Evolutionary conservation across 768 basidiomycete species (phyloP).

Genomic region (Austroboletus eburneus): DNA sequence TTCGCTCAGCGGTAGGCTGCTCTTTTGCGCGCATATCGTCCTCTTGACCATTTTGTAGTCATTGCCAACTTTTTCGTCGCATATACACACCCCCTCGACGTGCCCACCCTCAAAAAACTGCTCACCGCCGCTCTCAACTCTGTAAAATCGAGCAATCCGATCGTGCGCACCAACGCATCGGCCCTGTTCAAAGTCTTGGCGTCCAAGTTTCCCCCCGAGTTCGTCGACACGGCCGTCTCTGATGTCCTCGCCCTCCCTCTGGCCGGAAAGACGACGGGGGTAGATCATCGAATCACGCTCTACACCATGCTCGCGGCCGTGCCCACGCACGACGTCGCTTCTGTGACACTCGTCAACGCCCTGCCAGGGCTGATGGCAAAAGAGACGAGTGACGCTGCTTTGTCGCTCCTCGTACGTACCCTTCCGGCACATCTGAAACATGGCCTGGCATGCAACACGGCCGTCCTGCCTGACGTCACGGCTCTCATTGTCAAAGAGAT

Average conservation of each 20-base stretch:
- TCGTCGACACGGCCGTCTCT: slow-evolving; percentile 44
- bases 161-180: slow-evolving; percentile 53
- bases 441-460: slow-evolving; percentile 40
- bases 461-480: slow-evolving; percentile 42
- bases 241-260: slow-evolving; percentile 76
- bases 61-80: slow-evolving; percentile 55
- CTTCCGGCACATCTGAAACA: slow-evolving; percentile 58
- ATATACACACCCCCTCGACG: slow-evolving; percentile 48
- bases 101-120: slow-evolving; percentile 47
- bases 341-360: slow-evolving; percentile 40
- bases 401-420: slow-evolving; percentile 48
- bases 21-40: neutral
- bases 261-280: slow-evolving; percentile 79
- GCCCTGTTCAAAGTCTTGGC: slow-evolving; percentile 52
- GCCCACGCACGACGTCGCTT: slow-evolving; percentile 43
- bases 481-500: slow-evolving; percentile 68
- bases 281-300: slow-evolving; percentile 79
- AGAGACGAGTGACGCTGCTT: slow-evolving; percentile 72
- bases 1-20: slow-evolving; percentile 54
- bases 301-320: slow-evolving; percentile 72
- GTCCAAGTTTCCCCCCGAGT: slow-evolving; percentile 32
- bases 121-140: slow-evolving; percentile 59
- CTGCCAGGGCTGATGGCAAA: slow-evolving; percentile 53
- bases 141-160: slow-evolving; percentile 68
- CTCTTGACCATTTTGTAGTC: slow-evolving; percentile 34